Evolutionary conservation across 73 alveolate species (phyloP).

Genomic region (Paramecium sexaurelia): DNA sequence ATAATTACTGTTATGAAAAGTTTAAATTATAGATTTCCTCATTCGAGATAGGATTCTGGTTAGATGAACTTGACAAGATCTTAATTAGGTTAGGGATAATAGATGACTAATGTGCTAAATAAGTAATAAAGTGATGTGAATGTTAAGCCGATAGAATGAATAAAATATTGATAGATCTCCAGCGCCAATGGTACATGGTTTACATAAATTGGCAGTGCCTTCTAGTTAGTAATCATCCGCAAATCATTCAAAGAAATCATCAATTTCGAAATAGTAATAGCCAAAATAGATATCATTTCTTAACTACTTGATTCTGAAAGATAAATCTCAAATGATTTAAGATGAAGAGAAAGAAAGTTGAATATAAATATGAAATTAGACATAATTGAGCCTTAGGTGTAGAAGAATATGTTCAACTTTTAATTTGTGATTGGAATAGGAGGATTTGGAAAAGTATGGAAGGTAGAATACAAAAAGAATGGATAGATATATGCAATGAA

Average conservation of each 20-base stretch:
- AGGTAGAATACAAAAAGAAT: slow-evolving; percentile 75
- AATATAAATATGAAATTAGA: not conserved
- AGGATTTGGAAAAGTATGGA: slow-evolving; percentile 89
- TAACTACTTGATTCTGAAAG: slow-evolving; percentile 33
- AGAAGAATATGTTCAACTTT: slow-evolving; percentile 76
- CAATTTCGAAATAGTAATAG: not conserved
- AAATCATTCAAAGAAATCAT: slow-evolving; percentile 31
- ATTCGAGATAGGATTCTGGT: slow-evolving; percentile 52
- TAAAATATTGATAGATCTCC: slow-evolving; percentile 13
- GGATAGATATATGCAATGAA: slow-evolving; percentile 81
- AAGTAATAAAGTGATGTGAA: not conserved
- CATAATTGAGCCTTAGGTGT: not conserved
- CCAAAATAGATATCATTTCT: slow-evolving; percentile 13
- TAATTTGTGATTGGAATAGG: slow-evolving; percentile 80
- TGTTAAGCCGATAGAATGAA: not conserved
- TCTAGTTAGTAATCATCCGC: slow-evolving; percentile 24
- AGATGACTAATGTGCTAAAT: not conserved
- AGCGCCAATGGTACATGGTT: slow-evolving; percentile 11
- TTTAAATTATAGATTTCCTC: slow-evolving; percentile 37
- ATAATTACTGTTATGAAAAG: slow-evolving; percentile 57
- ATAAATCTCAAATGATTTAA: not conserved
- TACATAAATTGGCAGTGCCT: slow-evolving; percentile 23
- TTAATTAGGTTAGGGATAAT: not conserved
- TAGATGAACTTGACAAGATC: slow-evolving; percentile 1
- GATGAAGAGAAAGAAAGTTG: slow-evolving; percentile 43